Evolutionary conservation across 345 rosid genomes (phyloP).

Genomic region (Acer yangbiense): DNA sequence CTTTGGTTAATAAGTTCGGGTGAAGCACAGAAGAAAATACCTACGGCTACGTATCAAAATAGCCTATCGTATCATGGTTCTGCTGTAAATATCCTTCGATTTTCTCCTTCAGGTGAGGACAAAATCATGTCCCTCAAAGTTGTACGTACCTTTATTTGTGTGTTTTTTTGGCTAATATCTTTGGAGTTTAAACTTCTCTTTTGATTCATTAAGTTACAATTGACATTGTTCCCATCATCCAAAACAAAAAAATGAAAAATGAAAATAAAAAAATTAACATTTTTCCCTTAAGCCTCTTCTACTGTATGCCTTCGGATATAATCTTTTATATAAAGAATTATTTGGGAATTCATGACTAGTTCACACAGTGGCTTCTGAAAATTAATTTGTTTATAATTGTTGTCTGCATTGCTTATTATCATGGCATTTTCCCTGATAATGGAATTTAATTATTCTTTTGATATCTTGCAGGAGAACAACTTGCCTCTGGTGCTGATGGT

Average conservation of each 20-base stretch:
- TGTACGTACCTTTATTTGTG: neutral
- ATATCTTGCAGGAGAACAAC: conserved; percentile 68
- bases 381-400: neutral
- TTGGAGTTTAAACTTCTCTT: neutral
- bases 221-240: no score
- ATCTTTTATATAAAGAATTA: neutral
- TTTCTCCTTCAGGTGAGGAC: conserved; percentile 75
- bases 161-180: neutral
- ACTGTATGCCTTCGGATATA: neutral
- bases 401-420: neutral
- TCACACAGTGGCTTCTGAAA: neutral
- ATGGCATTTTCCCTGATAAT: neutral
- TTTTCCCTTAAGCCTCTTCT: neutral
- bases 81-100: conserved; percentile 78
- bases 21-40: conserved; percentile 62
- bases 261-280: neutral
- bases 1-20: conserved; percentile 68
- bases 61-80: conserved; percentile 83
- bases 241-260: no score
- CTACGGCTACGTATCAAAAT: conserved; percentile 65
- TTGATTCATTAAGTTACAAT: neutral
- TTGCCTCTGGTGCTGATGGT: conserved; percentile 99
- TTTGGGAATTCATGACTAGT: neutral
- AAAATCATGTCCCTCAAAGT: neutral
- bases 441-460: neutral